These are phyloP conservation scores for Tolypocladium tropicale DNA, from an alignment of 2,329 filamentous ascomycete species.

Conservation along the genomic window DNA sequence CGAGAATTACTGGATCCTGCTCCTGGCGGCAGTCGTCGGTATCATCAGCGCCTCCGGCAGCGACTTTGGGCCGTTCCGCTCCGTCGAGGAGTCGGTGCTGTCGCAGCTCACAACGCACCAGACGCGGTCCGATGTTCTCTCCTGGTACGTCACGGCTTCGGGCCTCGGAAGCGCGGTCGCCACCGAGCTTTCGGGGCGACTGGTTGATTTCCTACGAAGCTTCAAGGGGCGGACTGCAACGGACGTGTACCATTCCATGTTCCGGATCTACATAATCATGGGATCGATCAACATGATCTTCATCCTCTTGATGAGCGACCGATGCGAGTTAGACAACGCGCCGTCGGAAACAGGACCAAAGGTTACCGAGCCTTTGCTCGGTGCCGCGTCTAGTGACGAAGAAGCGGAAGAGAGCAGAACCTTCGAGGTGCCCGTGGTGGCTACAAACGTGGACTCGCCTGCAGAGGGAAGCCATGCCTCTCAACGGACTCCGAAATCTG, in stretches of 20 bases:
- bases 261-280: constrained; percentile 48
- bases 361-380: constrained; percentile 12
- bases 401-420: background rate
- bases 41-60: constrained; percentile 53
- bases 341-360: constrained; percentile 10
- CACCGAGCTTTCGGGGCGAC: constrained; percentile 39
- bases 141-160: constrained; percentile 53
- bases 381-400: constrained; percentile 8
- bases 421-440: background rate
- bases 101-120: constrained; percentile 47
- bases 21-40: constrained; percentile 47
- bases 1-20: constrained; percentile 48
- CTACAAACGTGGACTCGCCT: background rate
- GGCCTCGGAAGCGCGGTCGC: constrained; percentile 45
- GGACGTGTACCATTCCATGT: constrained; percentile 45
- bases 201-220: constrained; percentile 36
- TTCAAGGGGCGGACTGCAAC: constrained; percentile 36
- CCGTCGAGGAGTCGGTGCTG: constrained; percentile 55
- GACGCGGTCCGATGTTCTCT: constrained; percentile 51
- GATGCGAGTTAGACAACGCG: constrained; percentile 31
- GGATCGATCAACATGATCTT: constrained; percentile 39
- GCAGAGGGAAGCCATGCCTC: background rate
- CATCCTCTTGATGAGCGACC: constrained; percentile 33
- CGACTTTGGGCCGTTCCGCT: constrained; percentile 58
- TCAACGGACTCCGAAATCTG: too few relatives aligned